phyloP scores from a whole-genome alignment of 805 yeast species.

The Pichia phayaonensis region DNA sequence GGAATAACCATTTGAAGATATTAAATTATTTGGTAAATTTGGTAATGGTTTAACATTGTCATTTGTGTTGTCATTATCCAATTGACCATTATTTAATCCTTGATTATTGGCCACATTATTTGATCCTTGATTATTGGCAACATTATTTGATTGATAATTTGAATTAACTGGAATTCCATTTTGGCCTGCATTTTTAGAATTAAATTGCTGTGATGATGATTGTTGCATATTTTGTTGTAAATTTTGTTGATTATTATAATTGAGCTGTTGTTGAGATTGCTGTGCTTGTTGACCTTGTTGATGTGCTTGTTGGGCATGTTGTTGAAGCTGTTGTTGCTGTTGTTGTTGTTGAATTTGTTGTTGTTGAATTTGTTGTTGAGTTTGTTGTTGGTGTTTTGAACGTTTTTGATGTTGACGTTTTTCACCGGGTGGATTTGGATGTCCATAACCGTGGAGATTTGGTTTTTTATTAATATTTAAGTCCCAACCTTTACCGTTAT shows the following conservation, averaged over 20 bases:
- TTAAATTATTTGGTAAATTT: conserved; percentile 20
- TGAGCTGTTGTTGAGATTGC: conserved; percentile 10
- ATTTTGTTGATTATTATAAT: conserved; percentile 10
- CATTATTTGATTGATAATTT: not conserved
- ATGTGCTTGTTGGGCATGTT: conserved; percentile 11
- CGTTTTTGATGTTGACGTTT: conserved; percentile 37
- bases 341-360: conserved; percentile 4
- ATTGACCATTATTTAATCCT: conserved; percentile 8
- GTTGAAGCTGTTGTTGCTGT: conserved; percentile 16
- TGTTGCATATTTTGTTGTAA: conserved; percentile 15
- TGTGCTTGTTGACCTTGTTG: conserved; percentile 4
- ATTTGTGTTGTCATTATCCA: conserved; percentile 3
- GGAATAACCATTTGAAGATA: conserved; percentile 7
- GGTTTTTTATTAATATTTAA: conserved; percentile 82
- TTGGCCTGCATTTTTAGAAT: conserved; percentile 14
- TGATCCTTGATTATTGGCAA: not conserved
- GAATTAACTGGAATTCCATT: conserved; percentile 7
- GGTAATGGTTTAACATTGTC: conserved; percentile 29
- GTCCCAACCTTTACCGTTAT: conserved; percentile 96
- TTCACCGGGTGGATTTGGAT: conserved; percentile 75
- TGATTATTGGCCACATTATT: not conserved
- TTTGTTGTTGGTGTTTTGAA: conserved; percentile 25
- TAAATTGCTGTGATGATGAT: conserved; percentile 25
- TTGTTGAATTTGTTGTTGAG: conserved; percentile 17
- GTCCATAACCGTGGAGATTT: conserved; percentile 92